phyloP scores from a whole-genome alignment of 2,329 filamentous ascomycete species.

The Aspergillus tamarii region DNA sequence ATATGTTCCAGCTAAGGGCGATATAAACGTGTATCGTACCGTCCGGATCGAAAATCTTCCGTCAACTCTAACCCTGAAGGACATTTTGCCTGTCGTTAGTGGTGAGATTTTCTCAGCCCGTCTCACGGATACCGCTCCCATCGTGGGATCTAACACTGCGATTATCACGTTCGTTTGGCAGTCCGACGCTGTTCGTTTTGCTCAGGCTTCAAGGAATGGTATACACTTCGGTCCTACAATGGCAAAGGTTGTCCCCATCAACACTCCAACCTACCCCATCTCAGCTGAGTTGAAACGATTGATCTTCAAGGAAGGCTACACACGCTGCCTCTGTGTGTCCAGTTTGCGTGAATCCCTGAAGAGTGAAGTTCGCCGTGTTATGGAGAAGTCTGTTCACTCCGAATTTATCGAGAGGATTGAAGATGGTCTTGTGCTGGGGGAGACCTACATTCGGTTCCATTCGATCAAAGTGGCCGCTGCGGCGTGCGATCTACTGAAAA shows the following conservation, averaged over 20 bases:
- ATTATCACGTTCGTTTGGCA: conserved; percentile 35
- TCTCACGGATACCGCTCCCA: conserved; percentile 31
- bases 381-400: conserved; percentile 14
- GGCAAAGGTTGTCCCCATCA: conserved; percentile 27
- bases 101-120: conserved; percentile 34
- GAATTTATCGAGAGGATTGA: conserved; percentile 22
- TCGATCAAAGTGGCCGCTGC: conserved; percentile 24
- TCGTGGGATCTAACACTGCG: conserved; percentile 35
- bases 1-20: conserved; percentile 27
- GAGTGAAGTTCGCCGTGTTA: conserved; percentile 12
- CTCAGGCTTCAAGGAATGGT: conserved; percentile 19
- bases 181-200: conserved; percentile 28
- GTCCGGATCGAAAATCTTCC: conserved; percentile 34
- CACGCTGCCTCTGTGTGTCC: conserved; percentile 30
- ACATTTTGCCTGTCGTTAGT: conserved; percentile 28
- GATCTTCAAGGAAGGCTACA: conserved; percentile 28
- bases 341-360: conserved; percentile 14
- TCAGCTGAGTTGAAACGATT: conserved; percentile 22
- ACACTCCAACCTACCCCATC: conserved; percentile 38
- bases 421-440: conserved; percentile 13
- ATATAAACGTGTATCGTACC: conserved; percentile 33
- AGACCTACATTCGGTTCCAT: conserved; percentile 23
- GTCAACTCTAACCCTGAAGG: conserved; percentile 22
- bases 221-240: conserved; percentile 23
- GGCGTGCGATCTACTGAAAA: conserved; percentile 17